A percentile compares a stretch with the other conserved stretches of the same genome.
phyloP scores from a whole-genome alignment of 108 stramenopile genomes.

The Skeletonema marinoi region DNA sequence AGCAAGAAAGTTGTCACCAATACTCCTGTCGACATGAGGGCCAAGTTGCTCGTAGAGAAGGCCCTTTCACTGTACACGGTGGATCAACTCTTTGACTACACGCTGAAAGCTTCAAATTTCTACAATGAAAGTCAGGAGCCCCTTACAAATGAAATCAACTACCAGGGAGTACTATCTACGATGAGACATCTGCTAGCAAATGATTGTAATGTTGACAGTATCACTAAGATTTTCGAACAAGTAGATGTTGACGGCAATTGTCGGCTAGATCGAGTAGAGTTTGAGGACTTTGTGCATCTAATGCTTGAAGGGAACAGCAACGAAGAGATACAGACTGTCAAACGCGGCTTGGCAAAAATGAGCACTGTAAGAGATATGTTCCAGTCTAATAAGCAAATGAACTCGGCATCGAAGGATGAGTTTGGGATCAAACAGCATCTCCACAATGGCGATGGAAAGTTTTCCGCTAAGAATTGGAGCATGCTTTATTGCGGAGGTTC shows the following conservation, averaged over 20 bases:
- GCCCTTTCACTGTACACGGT: conserved; percentile 25
- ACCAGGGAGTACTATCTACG: conserved; percentile 15
- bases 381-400: neutral
- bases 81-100: conserved; percentile 44
- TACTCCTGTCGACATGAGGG: conserved; percentile 16
- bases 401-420: conserved; percentile 3
- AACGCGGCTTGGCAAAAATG: conserved; percentile 12
- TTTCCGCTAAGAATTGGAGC: conserved; percentile 32
- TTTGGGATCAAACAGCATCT: conserved; percentile 20
- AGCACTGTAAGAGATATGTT: conserved; percentile 3
- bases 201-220: conserved; percentile 17
- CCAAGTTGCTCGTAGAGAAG: conserved; percentile 27
- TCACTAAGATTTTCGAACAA: conserved; percentile 18
- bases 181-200: conserved; percentile 34
- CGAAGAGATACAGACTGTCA: conserved; percentile 1
- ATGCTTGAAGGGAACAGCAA: conserved; percentile 12
- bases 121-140: conserved; percentile 9
- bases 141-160: conserved; percentile 2
- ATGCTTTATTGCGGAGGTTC: conserved; percentile 39
- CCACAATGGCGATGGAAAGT: conserved; percentile 21
- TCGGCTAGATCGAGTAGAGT: conserved; percentile 14
- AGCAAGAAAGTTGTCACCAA: conserved; percentile 4
- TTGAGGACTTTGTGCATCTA: conserved; percentile 33
- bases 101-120: conserved; percentile 17
- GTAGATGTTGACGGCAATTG: conserved; percentile 24